A percentile compares a stretch with the other conserved stretches of the same genome.
phyloP scores from a whole-genome alignment of 106 monocot genomes.

The Dendrobium catenatum region DNA sequence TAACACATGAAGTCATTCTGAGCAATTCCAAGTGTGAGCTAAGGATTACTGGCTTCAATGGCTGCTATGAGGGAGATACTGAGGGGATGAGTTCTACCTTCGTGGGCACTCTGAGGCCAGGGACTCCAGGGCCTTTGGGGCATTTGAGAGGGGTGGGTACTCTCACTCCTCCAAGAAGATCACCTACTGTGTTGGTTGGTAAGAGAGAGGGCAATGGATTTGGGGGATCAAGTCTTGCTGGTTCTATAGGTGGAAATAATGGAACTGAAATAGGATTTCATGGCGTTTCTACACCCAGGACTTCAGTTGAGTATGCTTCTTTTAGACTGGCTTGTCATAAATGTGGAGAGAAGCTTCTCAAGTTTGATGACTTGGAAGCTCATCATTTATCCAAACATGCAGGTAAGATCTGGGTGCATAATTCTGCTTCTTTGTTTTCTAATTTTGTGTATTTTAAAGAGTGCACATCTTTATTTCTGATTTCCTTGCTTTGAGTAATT shows the following conservation, averaged over 20 bases:
- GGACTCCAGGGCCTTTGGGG: conserved; percentile 62
- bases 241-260: conserved; percentile 20
- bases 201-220: no score
- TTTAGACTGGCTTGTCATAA: conserved; percentile 46
- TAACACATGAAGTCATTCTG: conserved; percentile 66
- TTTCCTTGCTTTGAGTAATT: neutral
- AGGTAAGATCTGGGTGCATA: conserved; percentile 21
- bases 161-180: conserved; percentile 46
- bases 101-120: conserved; percentile 66
- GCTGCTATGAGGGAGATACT: neutral
- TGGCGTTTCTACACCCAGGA: neutral
- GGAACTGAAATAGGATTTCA: neutral
- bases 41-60: conserved; percentile 41
- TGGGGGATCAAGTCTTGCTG: conserved; percentile 8
- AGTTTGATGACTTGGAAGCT: conserved; percentile 66
- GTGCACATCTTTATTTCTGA: no score
- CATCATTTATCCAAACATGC: conserved; percentile 97
- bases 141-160: conserved; percentile 21
- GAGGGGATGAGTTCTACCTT: conserved; percentile 18
- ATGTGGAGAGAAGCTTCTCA: conserved; percentile 76
- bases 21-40: conserved; percentile 70
- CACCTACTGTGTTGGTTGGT: conserved; percentile 7
- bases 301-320: conserved; percentile 3
- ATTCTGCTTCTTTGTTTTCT: no score
- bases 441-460: no score